These are phyloP conservation scores for Trichophyton mentagrophytes DNA, from an alignment of 2,329 filamentous ascomycete species.

Conservation along the genomic window DNA sequence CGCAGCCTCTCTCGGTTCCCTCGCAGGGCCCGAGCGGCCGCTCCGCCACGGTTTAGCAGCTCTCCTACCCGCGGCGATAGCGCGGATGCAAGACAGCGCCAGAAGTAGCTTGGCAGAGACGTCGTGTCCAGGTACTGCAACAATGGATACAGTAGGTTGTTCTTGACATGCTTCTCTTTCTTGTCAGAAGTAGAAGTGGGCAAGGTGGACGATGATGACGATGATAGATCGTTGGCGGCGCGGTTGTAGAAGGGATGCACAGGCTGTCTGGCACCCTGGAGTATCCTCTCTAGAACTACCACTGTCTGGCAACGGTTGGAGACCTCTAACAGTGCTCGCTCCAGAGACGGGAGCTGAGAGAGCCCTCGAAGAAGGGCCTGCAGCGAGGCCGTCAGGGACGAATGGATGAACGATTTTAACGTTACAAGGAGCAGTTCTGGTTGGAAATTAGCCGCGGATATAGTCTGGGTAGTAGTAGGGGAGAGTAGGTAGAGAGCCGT, in stretches of 20 bases:
- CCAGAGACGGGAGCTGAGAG: constrained; percentile 65
- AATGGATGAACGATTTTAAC: constrained; percentile 60
- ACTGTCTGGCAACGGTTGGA: constrained; percentile 80
- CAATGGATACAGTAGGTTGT: constrained; percentile 57
- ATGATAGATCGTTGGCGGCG: constrained; percentile 17
- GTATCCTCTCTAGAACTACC: constrained; percentile 69
- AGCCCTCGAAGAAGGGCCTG: constrained; percentile 63
- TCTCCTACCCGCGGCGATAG: constrained; percentile 70
- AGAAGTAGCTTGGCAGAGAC: constrained; percentile 82
- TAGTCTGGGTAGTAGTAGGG: constrained; percentile 36
- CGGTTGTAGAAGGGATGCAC: constrained; percentile 45
- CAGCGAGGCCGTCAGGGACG: constrained; percentile 60
- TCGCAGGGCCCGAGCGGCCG: constrained; percentile 66
- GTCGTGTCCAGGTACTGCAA: constrained; percentile 72
- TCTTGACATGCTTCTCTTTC: constrained; percentile 13
- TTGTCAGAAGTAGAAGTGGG: background rate
- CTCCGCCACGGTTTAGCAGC: constrained; percentile 68
- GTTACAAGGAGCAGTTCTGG: constrained; percentile 63
- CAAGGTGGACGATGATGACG: constrained; percentile 10
- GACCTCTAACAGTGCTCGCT: constrained; percentile 69
- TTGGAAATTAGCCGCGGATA: constrained; percentile 34
- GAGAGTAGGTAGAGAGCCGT: constrained; percentile 71
- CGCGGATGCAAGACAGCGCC: constrained; percentile 72
- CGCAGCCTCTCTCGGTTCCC: constrained; percentile 62
- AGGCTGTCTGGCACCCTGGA: constrained; percentile 56